Conservation (phyloP, 2,329 filamentous ascomycete genomes). For the Nigrospora sphaerica region DNA sequence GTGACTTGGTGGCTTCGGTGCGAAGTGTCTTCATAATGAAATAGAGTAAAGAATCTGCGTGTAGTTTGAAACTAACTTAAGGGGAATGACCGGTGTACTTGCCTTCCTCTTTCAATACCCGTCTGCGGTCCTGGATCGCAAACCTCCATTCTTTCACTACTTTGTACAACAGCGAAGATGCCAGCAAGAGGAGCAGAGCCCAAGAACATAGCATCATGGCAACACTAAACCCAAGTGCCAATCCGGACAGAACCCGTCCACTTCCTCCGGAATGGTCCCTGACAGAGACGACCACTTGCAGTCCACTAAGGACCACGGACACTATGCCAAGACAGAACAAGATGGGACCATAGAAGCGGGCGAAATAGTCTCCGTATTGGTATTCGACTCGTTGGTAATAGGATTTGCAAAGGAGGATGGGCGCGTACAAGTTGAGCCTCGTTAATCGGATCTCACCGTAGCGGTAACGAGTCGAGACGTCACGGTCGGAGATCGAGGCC, state of each 20-base stretch:
- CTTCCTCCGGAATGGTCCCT: neutral
- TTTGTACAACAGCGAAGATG: neutral
- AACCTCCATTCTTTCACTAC: conserved; percentile 2
- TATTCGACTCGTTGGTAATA: conserved; percentile 8
- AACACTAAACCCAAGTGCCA: conserved; percentile 1
- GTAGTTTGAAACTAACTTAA: too few relatives aligned
- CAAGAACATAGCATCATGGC: neutral
- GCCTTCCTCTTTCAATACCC: neutral
- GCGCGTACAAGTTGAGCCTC: conserved; percentile 10
- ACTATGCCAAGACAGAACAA: conserved; percentile 10
- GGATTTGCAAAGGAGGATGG: conserved; percentile 7
- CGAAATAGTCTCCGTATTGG: conserved; percentile 12
- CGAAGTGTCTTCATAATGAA: too few relatives aligned
- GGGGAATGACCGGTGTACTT: neutral
- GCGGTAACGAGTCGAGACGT: conserved; percentile 9
- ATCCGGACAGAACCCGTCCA: neutral
- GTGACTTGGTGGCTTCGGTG: too few relatives aligned
- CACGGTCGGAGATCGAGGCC: conserved; percentile 4
- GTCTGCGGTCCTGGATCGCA: conserved; percentile 4
- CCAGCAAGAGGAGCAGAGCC: neutral
- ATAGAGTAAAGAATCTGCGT: too few relatives aligned
- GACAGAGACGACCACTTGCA: conserved; percentile 5
- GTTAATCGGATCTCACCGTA: conserved; percentile 10
- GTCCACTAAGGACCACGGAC: conserved; percentile 4
- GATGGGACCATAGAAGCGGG: conserved; percentile 10